Conservation (phyloP, 1,284 basidiomycete genomes). For the Lentinula novae-zelandiae region DNA sequence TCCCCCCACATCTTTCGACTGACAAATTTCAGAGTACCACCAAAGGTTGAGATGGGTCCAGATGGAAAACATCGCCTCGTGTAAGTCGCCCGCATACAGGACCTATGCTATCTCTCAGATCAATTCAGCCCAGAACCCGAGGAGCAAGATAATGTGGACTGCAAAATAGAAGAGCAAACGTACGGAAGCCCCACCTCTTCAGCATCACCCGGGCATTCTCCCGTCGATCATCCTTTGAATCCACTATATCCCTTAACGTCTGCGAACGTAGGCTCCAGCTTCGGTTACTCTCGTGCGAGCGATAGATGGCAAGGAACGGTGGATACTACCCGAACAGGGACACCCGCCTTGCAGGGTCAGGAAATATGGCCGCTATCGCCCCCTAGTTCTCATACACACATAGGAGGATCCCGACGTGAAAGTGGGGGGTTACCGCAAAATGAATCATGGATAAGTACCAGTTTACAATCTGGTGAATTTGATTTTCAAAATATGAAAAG, state of each 20-base stretch:
- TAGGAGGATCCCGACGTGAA: slow-evolving; percentile 26
- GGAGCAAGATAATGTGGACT: slow-evolving; percentile 36
- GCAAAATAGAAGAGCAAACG: slow-evolving; percentile 41
- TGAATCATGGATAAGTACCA: slow-evolving; percentile 30
- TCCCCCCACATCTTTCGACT: slow-evolving; percentile 65
- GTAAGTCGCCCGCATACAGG: slow-evolving; percentile 34
- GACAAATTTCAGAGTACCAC: slow-evolving; percentile 71
- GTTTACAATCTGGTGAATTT: slow-evolving; percentile 23
- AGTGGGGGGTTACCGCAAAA: slow-evolving; percentile 23
- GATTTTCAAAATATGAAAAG: slow-evolving; percentile 29
- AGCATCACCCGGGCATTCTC: slow-evolving; percentile 25
- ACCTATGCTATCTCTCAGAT: background rate
- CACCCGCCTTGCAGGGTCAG: slow-evolving; percentile 1
- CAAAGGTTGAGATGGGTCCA: slow-evolving; percentile 60
- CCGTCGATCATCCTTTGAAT: slow-evolving; percentile 29
- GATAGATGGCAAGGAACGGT: slow-evolving; percentile 14
- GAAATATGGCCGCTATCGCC: slow-evolving; percentile 18
- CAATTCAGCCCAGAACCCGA: slow-evolving; percentile 38
- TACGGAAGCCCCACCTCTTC: slow-evolving; percentile 36
- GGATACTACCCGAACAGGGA: slow-evolving; percentile 16
- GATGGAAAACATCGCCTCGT: slow-evolving; percentile 56
- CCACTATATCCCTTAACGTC: slow-evolving; percentile 28
- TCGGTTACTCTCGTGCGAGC: slow-evolving; percentile 12
- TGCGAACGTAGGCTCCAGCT: slow-evolving; percentile 23
- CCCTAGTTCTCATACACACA: slow-evolving; percentile 20